A percentile compares a stretch with the other conserved stretches of the same genome.
These are phyloP conservation scores for Furcasterigmium furcatum DNA, from an alignment of 2,329 filamentous ascomycete genomes.

Conservation along the genomic window DNA sequence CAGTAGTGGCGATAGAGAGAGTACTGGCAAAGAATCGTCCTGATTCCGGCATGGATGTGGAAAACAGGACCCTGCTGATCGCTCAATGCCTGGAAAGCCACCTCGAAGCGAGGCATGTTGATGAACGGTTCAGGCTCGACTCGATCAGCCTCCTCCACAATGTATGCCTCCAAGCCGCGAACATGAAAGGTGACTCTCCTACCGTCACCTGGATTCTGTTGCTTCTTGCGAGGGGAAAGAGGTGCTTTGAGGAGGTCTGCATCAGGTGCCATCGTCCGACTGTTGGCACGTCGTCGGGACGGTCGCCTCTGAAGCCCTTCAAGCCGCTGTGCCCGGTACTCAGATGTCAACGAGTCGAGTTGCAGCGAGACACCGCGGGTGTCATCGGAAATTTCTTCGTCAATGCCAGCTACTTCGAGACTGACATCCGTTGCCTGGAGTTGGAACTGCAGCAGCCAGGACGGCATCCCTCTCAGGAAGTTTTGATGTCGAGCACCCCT, in stretches of 20 bases:
- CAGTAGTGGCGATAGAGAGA: constrained; percentile 94
- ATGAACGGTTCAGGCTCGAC: constrained; percentile 85
- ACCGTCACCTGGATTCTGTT: constrained; percentile 65
- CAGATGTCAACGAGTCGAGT: constrained; percentile 80
- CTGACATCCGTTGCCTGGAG: constrained; percentile 88
- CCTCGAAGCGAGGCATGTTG: constrained; percentile 80
- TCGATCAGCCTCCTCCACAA: constrained; percentile 82
- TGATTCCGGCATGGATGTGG: constrained; percentile 78
- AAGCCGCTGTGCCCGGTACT: constrained; percentile 80
- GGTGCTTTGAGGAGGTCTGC: constrained; percentile 55
- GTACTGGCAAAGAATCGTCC: constrained; percentile 79
- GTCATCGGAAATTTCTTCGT: constrained; percentile 77
- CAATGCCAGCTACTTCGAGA: constrained; percentile 85
- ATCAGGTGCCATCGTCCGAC: constrained; percentile 68
- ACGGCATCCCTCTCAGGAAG: constrained; percentile 73
- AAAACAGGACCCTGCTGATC: constrained; percentile 86
- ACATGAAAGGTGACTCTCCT: constrained; percentile 77
- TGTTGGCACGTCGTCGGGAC: constrained; percentile 69
- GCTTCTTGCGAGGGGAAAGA: constrained; percentile 48
- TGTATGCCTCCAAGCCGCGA: constrained; percentile 82
- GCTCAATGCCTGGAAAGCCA: constrained; percentile 79
- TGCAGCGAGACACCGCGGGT: constrained; percentile 82
- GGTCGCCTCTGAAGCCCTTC: constrained; percentile 59
- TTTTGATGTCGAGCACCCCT: constrained; percentile 49
- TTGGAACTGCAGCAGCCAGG: constrained; percentile 81